These are phyloP conservation scores for Dothideomycetes sp. DNA, from an alignment of 2,329 filamentous ascomycete species.

Conservation along the genomic window DNA sequence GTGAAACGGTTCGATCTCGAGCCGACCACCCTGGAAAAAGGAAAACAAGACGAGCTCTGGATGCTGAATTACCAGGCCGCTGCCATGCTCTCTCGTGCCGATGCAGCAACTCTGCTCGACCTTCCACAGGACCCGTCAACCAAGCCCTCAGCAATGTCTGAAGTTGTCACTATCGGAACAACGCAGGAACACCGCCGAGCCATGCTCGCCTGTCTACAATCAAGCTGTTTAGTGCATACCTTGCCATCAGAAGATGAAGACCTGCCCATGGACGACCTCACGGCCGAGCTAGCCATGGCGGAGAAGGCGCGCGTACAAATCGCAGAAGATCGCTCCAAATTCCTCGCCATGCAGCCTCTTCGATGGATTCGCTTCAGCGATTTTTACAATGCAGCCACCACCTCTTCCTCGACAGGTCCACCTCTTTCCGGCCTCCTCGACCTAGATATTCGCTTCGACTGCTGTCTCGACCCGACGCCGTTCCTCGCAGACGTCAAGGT, in stretches of 20 bases:
- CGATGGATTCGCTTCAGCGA: constrained; percentile 11
- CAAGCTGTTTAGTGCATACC: constrained; percentile 5
- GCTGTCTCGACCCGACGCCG: constrained; percentile 4
- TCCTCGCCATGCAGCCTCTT: constrained; percentile 8
- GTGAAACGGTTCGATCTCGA: constrained; percentile 9
- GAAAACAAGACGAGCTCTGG: constrained; percentile 8
- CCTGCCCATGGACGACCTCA: constrained; percentile 2
- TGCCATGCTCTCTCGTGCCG: constrained; percentile 7
- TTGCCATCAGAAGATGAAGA: constrained; percentile 1
- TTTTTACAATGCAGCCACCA: constrained; percentile 8
- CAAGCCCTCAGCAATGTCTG: constrained; percentile 3
- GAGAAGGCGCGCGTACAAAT: constrained; percentile 7
- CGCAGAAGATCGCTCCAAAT: constrained; percentile 8
- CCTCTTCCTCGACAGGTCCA: not conserved
- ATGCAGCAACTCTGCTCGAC: constrained; percentile 6
- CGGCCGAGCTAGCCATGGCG: constrained; percentile 8
- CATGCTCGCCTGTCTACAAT: constrained; percentile 6
- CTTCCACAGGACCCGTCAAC: constrained; percentile 6
- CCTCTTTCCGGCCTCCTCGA: constrained; percentile 1
- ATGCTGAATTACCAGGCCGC: constrained; percentile 13
- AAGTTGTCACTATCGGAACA: not conserved
- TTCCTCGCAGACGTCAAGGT: constrained; percentile 1
- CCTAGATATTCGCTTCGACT: constrained; percentile 6
- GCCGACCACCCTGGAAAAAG: not conserved
- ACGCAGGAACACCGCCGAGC: constrained; percentile 4